Evolutionary conservation across 176 grass and related monocot genomes (phyloP), one percentile per base, ranked within the genome.

Genomic region (Aechmea fasciata): DNA sequence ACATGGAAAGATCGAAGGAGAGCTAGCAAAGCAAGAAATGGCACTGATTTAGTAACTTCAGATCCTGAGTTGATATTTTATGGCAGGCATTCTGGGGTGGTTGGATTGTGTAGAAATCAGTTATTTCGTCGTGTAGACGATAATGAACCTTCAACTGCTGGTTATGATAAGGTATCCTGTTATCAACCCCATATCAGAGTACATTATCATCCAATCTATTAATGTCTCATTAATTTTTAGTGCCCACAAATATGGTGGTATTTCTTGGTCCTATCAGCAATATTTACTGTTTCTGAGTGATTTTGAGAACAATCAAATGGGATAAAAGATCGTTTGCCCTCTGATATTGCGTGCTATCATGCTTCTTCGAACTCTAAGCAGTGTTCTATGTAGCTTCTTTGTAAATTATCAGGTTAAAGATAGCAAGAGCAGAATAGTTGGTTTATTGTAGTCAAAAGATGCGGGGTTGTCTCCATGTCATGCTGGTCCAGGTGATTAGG

Each of bases 21-120:
- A 76, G 70, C 65, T 69, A 84, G 77, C 47, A 87, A 80, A 41
- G 77, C 70, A 73, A 77, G 73, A 83, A 80, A 65, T 67, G 28
- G 11, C 48, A 48, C 63, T 7, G 68, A 50, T 88, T 76, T 73
- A 81, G 71, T 68, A 71, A 74, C 73, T 84, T 72, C 75, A 6
- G 83, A 90, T 73, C 93, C 89, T 18, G 93, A 97, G 63, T 80
- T 97, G 47, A 84, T 97, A 81, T 97, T 85, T 82, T 97, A 97
- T 83, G 93, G 93, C 59, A 87, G 79, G 75, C 67, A 92, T 77
- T 97, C 93, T 66, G 93, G 93, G 75, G 76, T 97, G 77, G 79
- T 88, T 78, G 89, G 84, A 53, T 70, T 90, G 49, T 51, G 66
- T 50, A 97, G 85, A 87, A 79, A 68, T 63, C 74, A 83, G 69